Percentiles rank a stretch among this genome's conserved stretches.
These are phyloP conservation scores for Penicillium bialowiezense DNA, from an alignment of 495 filamentous ascomycete species.

Conservation along the genomic window DNA sequence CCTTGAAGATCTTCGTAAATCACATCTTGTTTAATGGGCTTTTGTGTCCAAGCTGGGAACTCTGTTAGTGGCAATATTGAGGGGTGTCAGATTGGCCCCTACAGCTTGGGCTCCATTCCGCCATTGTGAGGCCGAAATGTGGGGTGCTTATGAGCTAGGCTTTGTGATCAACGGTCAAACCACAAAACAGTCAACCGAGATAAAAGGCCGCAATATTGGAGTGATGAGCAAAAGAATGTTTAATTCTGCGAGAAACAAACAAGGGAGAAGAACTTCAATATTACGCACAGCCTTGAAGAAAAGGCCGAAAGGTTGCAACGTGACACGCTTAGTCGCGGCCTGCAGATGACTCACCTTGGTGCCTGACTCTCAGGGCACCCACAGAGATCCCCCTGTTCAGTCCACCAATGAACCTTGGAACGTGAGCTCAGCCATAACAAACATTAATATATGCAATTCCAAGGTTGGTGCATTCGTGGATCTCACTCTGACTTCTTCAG, in stretches of 20 bases:
- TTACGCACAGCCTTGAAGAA: neutral
- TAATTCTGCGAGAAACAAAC: no score
- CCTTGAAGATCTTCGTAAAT: constrained; percentile 67
- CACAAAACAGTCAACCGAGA: no score
- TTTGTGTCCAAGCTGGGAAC: constrained; percentile 71
- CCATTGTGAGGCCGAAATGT: constrained; percentile 16
- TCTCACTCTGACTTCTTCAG: no score
- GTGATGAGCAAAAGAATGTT: no score
- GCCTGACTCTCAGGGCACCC: constrained; percentile 5
- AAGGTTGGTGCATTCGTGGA: no score
- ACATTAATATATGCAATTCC: no score
- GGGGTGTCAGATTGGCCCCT: constrained; percentile 5
- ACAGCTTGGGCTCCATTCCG: constrained; percentile 37
- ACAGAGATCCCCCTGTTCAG: no score
- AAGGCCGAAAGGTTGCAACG: neutral
- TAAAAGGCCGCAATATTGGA: no score
- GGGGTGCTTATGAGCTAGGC: neutral
- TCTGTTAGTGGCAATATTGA: neutral
- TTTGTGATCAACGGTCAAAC: neutral
- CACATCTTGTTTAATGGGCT: constrained; percentile 90
- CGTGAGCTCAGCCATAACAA: no score
- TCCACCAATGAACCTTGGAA: no score
- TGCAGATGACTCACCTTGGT: constrained; percentile 19
- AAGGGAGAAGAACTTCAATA: constrained; percentile 7
- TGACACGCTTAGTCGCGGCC: constrained; percentile 26